Percentiles rank a stretch among this genome's conserved stretches.
Evolutionary conservation across 75 land plant species (phyloP).

Genomic region (Sequoia sempervirens): DNA sequence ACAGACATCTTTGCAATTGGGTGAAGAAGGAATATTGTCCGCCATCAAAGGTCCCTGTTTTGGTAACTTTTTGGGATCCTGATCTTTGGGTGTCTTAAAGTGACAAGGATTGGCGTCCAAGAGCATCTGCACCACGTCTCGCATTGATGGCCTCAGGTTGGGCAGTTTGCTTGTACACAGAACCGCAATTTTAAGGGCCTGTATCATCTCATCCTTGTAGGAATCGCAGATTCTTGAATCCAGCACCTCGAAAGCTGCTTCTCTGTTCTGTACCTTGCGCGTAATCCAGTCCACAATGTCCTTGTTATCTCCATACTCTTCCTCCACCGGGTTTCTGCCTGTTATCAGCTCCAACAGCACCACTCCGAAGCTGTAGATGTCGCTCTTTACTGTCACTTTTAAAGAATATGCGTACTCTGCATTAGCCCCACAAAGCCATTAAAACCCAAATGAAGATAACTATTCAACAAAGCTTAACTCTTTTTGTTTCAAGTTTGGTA

Average conservation of each 20-base stretch:
- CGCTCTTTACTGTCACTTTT: slow-evolving; percentile 42
- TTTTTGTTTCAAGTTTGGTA: too few species aligned
- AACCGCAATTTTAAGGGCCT: slow-evolving; percentile 17
- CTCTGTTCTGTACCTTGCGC: slow-evolving; percentile 6
- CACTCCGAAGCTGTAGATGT: slow-evolving; percentile 43
- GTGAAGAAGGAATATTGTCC: background rate
- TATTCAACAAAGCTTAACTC: too few species aligned
- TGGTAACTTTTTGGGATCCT: background rate
- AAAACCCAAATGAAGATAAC: too few species aligned
- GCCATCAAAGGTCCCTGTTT: background rate
- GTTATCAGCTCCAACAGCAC: slow-evolving; percentile 36
- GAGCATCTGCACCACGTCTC: slow-evolving; percentile 28
- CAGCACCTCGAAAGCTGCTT: slow-evolving; percentile 18
- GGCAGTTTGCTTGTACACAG: slow-evolving; percentile 11
- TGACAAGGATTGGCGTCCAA: slow-evolving; percentile 10
- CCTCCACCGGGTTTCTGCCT: slow-evolving; percentile 29
- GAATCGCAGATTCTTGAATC: slow-evolving; percentile 12
- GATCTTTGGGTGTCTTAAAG: background rate
- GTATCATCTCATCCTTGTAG: slow-evolving; percentile 18
- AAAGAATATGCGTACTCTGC: slow-evolving; percentile 41
- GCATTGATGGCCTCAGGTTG: slow-evolving; percentile 18
- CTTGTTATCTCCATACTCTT: slow-evolving; percentile 20
- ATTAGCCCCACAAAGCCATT: background rate
- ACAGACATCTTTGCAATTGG: background rate
- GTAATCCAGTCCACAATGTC: slow-evolving; percentile 19